These are phyloP conservation scores for Globisporangium paroecandrum DNA, from an alignment of 352 stramenopile genomes.

Conservation along the genomic window DNA sequence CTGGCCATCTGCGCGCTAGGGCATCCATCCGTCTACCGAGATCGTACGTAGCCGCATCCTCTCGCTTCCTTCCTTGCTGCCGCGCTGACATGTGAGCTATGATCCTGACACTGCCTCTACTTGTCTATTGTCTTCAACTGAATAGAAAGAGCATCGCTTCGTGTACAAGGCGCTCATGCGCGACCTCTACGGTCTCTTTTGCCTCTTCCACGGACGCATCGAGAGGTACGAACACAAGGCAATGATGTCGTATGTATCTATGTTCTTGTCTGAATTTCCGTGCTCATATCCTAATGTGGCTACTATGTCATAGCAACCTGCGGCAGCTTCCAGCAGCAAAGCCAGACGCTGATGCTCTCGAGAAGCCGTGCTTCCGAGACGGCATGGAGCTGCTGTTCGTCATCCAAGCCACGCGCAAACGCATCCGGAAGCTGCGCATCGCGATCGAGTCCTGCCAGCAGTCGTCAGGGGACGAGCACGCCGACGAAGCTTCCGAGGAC, in stretches of 20 bases:
- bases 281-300: neutral
- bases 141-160: slow-evolving; percentile 33
- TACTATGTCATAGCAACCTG: slow-evolving; percentile 17
- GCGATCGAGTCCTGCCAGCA: slow-evolving; percentile 23
- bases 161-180: slow-evolving; percentile 36
- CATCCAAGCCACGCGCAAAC: slow-evolving; percentile 35
- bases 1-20: slow-evolving; percentile 16
- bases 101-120: neutral
- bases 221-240: slow-evolving; percentile 22
- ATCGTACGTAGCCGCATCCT: slow-evolving; percentile 22
- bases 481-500: slow-evolving; percentile 1
- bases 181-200: slow-evolving; percentile 50
- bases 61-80: neutral
- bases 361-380: slow-evolving; percentile 17
- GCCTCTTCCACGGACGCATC: slow-evolving; percentile 53
- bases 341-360: neutral
- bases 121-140: neutral
- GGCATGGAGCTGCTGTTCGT: slow-evolving; percentile 50
- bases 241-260: neutral
- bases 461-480: slow-evolving; percentile 10
- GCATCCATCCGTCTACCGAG: slow-evolving; percentile 24
- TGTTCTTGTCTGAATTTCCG: neutral
- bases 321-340: slow-evolving; percentile 6
- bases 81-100: neutral
- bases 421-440: slow-evolving; percentile 42